phyloP scores from a whole-genome alignment of 1,139 yeast species.

The Diutina siamensis region DNA sequence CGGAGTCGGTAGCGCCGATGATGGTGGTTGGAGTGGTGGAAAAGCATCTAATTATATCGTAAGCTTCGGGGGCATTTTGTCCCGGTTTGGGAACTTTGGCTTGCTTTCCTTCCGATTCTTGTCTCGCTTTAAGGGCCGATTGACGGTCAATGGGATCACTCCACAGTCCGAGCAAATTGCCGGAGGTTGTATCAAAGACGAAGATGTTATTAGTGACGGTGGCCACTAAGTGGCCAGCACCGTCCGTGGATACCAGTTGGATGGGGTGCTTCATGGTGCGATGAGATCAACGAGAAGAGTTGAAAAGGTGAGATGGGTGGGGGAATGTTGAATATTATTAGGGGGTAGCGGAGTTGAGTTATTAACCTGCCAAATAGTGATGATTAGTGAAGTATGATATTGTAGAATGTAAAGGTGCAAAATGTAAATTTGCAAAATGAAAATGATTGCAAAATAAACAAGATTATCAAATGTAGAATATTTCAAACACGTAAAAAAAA shows the following conservation, averaged over 20 bases:
- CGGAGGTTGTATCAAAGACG: constrained; percentile 29
- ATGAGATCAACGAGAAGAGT: no score
- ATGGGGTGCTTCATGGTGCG: constrained; percentile 53
- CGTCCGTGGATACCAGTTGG: constrained; percentile 37
- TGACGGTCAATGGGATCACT: constrained; percentile 41
- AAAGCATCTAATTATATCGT: constrained; percentile 55
- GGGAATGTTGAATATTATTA: no score
- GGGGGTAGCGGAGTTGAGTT: no score
- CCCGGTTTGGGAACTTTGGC: constrained; percentile 51
- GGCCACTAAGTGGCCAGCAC: constrained; percentile 39
- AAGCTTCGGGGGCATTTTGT: constrained; percentile 54
- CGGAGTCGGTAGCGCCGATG: constrained; percentile 69
- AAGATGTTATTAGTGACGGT: constrained; percentile 46
- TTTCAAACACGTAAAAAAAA: no score
- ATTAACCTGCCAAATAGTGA: no score
- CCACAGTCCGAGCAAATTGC: constrained; percentile 40
- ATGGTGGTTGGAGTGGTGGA: constrained; percentile 43
- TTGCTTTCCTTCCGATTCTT: constrained; percentile 17
- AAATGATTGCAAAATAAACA: no score
- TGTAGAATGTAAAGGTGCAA: no score
- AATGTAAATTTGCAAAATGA: no score
- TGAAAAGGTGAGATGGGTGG: not conserved
- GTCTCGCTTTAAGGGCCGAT: constrained; percentile 10
- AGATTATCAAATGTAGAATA: no score
- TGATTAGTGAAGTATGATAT: no score